Evolutionary conservation across 164 flowering plant genomes (phyloP).

Genomic region (Vitis cinerea): DNA sequence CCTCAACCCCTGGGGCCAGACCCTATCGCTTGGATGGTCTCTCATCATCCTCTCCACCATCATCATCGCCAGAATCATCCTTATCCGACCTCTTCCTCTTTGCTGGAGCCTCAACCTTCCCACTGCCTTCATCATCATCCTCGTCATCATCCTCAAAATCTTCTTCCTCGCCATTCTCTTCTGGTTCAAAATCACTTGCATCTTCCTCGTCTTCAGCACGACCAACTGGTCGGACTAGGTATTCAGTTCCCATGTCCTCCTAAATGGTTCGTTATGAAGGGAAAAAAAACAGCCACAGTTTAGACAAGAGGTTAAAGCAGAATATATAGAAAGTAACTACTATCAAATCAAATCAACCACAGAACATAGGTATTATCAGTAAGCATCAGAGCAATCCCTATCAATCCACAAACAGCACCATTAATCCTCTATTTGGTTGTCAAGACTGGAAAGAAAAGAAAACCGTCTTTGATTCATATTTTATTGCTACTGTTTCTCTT

Average conservation of each 20-base stretch:
- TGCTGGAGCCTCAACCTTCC: conserved; percentile 49
- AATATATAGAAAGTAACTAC: not conserved
- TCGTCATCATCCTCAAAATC: conserved; percentile 45
- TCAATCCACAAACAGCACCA: too few relatives aligned
- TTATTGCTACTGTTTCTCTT: too few relatives aligned
- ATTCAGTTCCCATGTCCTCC: conserved; percentile 80
- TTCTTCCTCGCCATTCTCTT: conserved; percentile 75
- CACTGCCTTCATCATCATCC: conserved; percentile 28
- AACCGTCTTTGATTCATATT: too few relatives aligned
- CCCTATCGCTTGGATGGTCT: conserved; percentile 83
- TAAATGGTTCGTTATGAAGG: conserved; percentile 1
- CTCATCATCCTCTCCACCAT: conserved; percentile 67
- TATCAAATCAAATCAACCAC: too few relatives aligned
- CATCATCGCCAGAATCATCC: conserved; percentile 58
- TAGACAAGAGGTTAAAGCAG: not conserved
- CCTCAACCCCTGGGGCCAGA: conserved; percentile 21
- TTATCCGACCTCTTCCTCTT: conserved; percentile 59
- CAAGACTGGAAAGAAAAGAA: too few relatives aligned
- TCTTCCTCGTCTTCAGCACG: conserved; percentile 80
- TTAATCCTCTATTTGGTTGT: too few relatives aligned
- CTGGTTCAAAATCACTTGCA: conserved; percentile 82
- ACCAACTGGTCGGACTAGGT: conserved; percentile 64
- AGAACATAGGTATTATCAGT: too few relatives aligned
- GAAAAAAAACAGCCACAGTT: too few relatives aligned
- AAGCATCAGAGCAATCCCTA: too few relatives aligned